A percentile compares a stretch with the other conserved stretches of the same genome.
Conservation (phyloP, 2,329 filamentous ascomycete species). For the Exophiala viscosa region DNA sequence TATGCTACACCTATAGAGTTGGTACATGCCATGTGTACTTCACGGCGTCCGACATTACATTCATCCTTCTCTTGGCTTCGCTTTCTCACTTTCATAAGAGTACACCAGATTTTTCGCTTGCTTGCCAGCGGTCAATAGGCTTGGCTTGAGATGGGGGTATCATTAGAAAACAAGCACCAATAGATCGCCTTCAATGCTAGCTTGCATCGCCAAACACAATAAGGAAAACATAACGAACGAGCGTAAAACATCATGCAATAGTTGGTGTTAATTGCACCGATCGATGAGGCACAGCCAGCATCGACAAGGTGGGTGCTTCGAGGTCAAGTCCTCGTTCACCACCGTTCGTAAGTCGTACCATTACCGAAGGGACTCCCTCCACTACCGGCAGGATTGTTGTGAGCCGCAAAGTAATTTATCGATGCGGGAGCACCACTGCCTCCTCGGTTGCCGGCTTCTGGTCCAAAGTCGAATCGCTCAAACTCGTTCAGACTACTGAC, state of each 20-base stretch:
- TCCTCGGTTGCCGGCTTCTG: slow-evolving; percentile 12
- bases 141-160: slow-evolving; percentile 5
- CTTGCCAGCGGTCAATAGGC: no score
- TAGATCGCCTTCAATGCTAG: neutral
- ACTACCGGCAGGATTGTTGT: slow-evolving; percentile 14
- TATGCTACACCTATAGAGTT: no score
- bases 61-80: no score
- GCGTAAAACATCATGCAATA: slow-evolving; percentile 16
- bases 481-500: slow-evolving; percentile 28
- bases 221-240: slow-evolving; percentile 8
- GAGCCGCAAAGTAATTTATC: slow-evolving; percentile 18
- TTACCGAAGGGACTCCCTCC: slow-evolving; percentile 19
- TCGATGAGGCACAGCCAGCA: neutral
- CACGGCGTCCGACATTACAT: no score
- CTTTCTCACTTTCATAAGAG: no score
- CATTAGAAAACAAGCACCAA: slow-evolving; percentile 1
- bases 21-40: no score
- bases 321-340: slow-evolving; percentile 3
- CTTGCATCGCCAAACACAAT: slow-evolving; percentile 3
- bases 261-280: no score
- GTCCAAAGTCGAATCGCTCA: slow-evolving; percentile 25
- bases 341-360: slow-evolving; percentile 14
- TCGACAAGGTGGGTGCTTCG: neutral
- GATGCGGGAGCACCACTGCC: slow-evolving; percentile 18
- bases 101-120: no score